phyloP scores from a whole-genome alignment of 306 rosid species.

The Acacia acuminata region DNA sequence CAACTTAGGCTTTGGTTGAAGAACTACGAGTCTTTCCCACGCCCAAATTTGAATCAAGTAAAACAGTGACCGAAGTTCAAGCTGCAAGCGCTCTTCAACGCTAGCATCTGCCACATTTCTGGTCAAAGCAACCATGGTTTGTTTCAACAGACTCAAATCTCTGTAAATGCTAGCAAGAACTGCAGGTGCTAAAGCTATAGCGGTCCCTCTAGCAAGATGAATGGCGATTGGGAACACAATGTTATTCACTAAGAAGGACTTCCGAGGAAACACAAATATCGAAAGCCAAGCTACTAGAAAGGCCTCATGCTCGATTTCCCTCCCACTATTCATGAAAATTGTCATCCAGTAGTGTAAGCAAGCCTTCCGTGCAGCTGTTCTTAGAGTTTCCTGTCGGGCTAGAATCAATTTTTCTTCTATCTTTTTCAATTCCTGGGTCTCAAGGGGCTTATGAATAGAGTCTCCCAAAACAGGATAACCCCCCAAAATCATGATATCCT shows the following conservation, averaged over 20 bases:
- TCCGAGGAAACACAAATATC: constrained; percentile 32
- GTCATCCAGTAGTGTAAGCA: background rate
- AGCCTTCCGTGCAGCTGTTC: background rate
- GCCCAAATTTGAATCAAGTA: constrained; percentile 63
- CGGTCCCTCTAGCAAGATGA: constrained; percentile 52
- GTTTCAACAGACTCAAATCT: constrained; percentile 45
- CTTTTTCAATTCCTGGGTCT: constrained; percentile 26
- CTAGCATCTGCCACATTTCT: no score
- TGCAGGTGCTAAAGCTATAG: constrained; percentile 58
- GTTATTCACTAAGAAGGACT: background rate
- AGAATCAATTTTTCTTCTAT: constrained; percentile 21
- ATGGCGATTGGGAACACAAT: constrained; percentile 42
- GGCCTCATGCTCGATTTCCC: constrained; percentile 65
- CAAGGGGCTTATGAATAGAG: constrained; percentile 26
- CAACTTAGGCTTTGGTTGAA: constrained; percentile 39
- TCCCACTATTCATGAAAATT: constrained; percentile 34
- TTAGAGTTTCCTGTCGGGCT: background rate
- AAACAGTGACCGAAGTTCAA: constrained; percentile 45
- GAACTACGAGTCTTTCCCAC: constrained; percentile 53
- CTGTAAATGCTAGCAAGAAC: constrained; percentile 55
- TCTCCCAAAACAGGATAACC: constrained; percentile 51
- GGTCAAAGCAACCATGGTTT: background rate
- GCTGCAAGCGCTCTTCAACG: background rate
- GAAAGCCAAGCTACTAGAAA: constrained; percentile 57
- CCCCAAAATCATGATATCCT: constrained; percentile 56